Percentiles rank a stretch among this genome's conserved stretches.
phyloP scores from a whole-genome alignment of 345 rosid genomes.

The Eucalyptus sp. region DNA sequence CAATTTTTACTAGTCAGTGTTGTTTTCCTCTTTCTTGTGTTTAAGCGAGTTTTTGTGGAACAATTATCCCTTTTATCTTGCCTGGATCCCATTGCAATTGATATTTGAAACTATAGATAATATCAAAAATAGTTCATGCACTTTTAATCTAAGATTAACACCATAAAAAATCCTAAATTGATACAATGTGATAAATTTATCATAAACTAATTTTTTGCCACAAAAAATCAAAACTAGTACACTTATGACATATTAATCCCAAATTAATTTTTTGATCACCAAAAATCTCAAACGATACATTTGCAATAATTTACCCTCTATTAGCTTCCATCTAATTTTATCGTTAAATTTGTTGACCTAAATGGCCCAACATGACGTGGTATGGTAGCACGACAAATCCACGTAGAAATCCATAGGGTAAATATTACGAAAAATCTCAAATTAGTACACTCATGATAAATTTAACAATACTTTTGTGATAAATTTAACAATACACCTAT shows the following conservation, averaged over 20 bases:
- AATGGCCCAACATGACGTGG: too few species aligned
- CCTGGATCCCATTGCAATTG: not conserved
- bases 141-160: not conserved
- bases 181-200: too few species aligned
- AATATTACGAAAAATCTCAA: too few species aligned
- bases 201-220: too few species aligned
- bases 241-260: too few species aligned
- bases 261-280: too few species aligned
- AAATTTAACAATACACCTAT: accelerated
- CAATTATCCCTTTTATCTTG: not conserved
- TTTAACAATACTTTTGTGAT: too few species aligned
- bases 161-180: too few species aligned
- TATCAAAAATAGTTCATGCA: not conserved
- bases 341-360: accelerated
- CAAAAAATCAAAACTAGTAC: too few species aligned
- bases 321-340: accelerated
- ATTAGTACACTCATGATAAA: accelerated
- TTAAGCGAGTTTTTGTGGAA: not conserved
- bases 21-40: not conserved
- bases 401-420: accelerated
- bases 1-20: not conserved
- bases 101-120: not conserved
- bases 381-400: too few species aligned
- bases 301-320: too few species aligned
- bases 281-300: accelerated